These are phyloP conservation scores for Aspergillus quadricinctus DNA, from an alignment of 2,329 filamentous ascomycete genomes.

Conservation along the genomic window DNA sequence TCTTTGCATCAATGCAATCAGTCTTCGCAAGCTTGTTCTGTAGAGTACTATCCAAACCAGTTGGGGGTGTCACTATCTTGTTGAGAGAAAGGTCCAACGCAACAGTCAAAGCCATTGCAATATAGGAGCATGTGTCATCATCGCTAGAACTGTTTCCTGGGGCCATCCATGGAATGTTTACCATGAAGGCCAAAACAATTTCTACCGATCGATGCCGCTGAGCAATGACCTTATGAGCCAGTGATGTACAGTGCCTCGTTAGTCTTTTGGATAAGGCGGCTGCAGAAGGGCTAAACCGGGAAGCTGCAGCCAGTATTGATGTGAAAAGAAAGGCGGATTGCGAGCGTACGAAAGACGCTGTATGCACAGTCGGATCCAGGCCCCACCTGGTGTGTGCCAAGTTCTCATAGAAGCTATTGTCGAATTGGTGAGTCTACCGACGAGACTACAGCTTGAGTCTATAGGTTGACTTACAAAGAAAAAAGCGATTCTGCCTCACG, in stretches of 20 bases:
- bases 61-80: slow-evolving; percentile 60
- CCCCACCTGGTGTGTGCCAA: slow-evolving; percentile 72
- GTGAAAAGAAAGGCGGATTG: slow-evolving; percentile 69
- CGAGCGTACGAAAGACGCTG: slow-evolving; percentile 59
- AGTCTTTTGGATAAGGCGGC: slow-evolving; percentile 62
- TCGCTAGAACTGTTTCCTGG: slow-evolving; percentile 42
- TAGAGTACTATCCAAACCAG: slow-evolving; percentile 44
- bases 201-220: slow-evolving; percentile 65
- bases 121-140: slow-evolving; percentile 68
- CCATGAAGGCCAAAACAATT: slow-evolving; percentile 70
- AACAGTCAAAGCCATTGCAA: slow-evolving; percentile 65
- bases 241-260: slow-evolving; percentile 58
- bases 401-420: slow-evolving; percentile 60
- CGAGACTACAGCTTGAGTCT: neutral
- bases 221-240: slow-evolving; percentile 59
- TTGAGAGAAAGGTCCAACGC: slow-evolving; percentile 66
- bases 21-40: slow-evolving; percentile 54
- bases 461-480: slow-evolving; percentile 50
- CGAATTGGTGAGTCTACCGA: neutral
- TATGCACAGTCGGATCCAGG: slow-evolving; percentile 64
- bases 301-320: slow-evolving; percentile 64
- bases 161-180: slow-evolving; percentile 73
- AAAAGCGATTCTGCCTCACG: slow-evolving; percentile 63
- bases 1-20: slow-evolving; percentile 64
- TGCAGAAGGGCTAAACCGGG: slow-evolving; percentile 62